Base-by-base conservation (phyloP, 2,329 filamentous ascomycete genomes). In the Lasiodiplodia sp. region DNA sequence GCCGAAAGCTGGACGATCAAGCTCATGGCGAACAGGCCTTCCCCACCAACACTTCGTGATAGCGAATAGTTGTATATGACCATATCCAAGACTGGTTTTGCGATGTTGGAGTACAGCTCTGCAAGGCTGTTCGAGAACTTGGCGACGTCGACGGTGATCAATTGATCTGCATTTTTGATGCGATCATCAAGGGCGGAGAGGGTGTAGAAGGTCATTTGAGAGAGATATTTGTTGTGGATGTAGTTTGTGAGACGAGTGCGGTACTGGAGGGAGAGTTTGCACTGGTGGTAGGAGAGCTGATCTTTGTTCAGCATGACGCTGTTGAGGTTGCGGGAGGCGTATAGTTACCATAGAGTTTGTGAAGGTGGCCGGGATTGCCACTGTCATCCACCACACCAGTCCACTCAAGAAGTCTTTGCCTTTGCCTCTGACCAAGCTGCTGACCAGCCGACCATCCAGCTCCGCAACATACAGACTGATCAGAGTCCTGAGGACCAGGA, bases 371-470 rank as follows among this genome's bases (percentile, higher is more conserved):
- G 96, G 96, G 18, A 99, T 87, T 31, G 96, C 95, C 72, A 99
- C 96, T 67, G 95, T 79, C 96, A 99, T 99, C 96, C 96, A 99
- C 94, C 95, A 97, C 6, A 96, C 88, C 74, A 99, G 90, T 0
- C 93, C 90, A 73, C 90, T 90, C 74, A 98, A 77, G 73, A 99
- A 99, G 72, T 97, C 94, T 79, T 89, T 92, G 18, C 95, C 96
- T 73, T 91, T 96, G 2, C 96, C 96, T 79, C 94, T 91, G 56
- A 99, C 94, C 68, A 99, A 83, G 72, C 90, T 94, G 82, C 96
- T 97, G 69, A 99, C 96, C 70, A 99, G 88, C 70, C 90, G 90
- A 56, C 96, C 96, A 80, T 99, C 96, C 85, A 99, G 90, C 79
- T 97, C 94, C 2, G 96, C 96, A 25, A 99, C 96, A 80, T 97